Evolutionary conservation across 176 grass and related monocot species (phyloP).

Genomic region (Lolium perenne): DNA sequence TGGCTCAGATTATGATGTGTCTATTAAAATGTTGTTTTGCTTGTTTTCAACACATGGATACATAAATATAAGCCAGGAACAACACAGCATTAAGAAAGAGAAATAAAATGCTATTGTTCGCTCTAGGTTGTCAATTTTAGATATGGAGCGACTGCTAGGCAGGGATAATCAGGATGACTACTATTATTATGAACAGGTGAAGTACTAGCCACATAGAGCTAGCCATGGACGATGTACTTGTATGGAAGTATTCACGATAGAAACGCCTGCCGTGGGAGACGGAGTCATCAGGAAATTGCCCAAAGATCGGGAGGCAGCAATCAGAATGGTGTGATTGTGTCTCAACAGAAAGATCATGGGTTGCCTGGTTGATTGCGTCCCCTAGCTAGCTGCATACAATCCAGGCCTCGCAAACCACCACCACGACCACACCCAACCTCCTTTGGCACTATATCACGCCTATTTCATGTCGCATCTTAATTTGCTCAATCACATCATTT

Average conservation of each 20-base stretch:
- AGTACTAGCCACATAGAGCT: neutral
- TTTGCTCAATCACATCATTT: constrained; percentile 36
- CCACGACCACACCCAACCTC: constrained; percentile 37
- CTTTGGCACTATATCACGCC: constrained; percentile 40
- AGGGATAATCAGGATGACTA: neutral
- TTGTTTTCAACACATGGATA: too few relatives aligned
- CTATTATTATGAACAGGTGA: neutral
- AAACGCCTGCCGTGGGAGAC: neutral
- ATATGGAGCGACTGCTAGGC: too few relatives aligned
- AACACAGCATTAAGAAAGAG: too few relatives aligned
- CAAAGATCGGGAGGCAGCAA: constrained; percentile 33
- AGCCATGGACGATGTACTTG: constrained; percentile 6
- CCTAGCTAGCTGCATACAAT: constrained; percentile 33
- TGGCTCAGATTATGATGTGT: too few relatives aligned
- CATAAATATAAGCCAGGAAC: too few relatives aligned
- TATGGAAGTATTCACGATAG: constrained; percentile 25
- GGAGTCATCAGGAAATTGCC: constrained; percentile 41
- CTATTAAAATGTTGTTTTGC: too few relatives aligned
- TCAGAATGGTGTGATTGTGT: constrained; percentile 17
- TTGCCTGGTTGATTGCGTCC: constrained; percentile 35
- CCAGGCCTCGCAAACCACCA: constrained; percentile 42
- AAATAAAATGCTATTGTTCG: too few relatives aligned
- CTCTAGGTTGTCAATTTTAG: too few relatives aligned
- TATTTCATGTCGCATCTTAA: constrained; percentile 41
- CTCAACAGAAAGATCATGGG: constrained; percentile 53